Evolutionary conservation across 768 basidiomycete species (phyloP).

Genomic region (Auriscalpium orientale): DNA sequence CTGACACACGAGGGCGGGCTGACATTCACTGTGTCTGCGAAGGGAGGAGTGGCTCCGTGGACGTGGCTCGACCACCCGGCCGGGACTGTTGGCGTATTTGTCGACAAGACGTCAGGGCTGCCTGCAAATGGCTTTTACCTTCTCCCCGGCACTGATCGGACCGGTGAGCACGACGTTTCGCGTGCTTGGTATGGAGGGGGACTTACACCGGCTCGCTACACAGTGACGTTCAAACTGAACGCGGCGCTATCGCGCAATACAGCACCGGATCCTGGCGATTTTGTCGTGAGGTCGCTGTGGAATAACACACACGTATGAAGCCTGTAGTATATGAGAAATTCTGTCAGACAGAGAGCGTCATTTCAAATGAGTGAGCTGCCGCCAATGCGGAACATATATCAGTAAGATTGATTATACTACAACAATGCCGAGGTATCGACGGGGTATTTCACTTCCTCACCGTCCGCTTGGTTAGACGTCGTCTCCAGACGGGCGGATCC

Average conservation of each 20-base stretch:
- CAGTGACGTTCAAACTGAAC: constrained; percentile 38
- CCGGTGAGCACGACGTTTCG: constrained; percentile 23
- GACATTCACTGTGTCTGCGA: constrained; percentile 45
- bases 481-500: too few species aligned
- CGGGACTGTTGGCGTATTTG: constrained; percentile 46
- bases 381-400: too few species aligned
- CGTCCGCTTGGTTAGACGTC: too few species aligned
- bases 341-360: too few species aligned
- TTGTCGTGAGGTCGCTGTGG: constrained; percentile 46
- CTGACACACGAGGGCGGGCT: constrained; percentile 26
- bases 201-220: neutral
- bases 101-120: constrained; percentile 32
- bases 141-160: constrained; percentile 45
- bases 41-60: constrained; percentile 48
- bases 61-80: constrained; percentile 55
- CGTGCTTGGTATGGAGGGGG: neutral
- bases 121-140: constrained; percentile 50
- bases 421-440: too few species aligned
- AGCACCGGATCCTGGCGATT: constrained; percentile 31
- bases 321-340: too few species aligned
- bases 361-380: too few species aligned
- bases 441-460: too few species aligned
- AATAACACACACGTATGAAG: constrained; percentile 36
- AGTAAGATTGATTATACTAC: too few species aligned
- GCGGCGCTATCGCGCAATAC: constrained; percentile 31